These are phyloP conservation scores for Emmonsiellopsis sp. DNA, from an alignment of 2,329 filamentous ascomycete genomes.

Conservation along the genomic window DNA sequence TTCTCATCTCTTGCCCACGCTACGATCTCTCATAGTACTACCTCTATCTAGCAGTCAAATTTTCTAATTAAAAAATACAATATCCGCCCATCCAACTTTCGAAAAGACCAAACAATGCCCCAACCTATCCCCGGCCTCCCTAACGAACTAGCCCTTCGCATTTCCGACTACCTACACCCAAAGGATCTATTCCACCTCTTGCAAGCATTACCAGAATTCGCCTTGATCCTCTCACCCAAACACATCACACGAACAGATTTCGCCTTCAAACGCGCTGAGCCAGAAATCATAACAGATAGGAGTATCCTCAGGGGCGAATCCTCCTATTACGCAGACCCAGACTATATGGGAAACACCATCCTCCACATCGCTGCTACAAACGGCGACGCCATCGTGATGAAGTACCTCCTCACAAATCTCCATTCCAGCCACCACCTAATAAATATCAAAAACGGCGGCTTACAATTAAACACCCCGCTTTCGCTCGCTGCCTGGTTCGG, in stretches of 20 bases:
- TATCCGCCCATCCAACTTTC: no score
- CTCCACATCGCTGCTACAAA: neutral
- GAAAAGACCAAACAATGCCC: neutral
- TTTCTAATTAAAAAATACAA: no score
- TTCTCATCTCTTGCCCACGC: no score
- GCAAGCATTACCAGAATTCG: neutral
- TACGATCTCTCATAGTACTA: no score
- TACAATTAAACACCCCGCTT: no score
- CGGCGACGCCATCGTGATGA: neutral
- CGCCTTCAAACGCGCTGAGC: neutral
- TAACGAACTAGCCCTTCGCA: neutral
- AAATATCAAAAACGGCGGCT: neutral
- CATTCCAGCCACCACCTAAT: neutral
- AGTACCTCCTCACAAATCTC: neutral
- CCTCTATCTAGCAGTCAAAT: no score
- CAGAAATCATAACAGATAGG: neutral
- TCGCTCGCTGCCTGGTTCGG: neutral
- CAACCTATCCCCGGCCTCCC: neutral
- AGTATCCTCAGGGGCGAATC: neutral
- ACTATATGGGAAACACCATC: neutral
- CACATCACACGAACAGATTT: neutral
- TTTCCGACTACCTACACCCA: neutral
- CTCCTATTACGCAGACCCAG: neutral
- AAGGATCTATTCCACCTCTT: neutral
- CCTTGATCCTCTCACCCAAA: neutral